phyloP scores from a whole-genome alignment of 148 eudicot species.

The Suaeda aralocaspica region DNA sequence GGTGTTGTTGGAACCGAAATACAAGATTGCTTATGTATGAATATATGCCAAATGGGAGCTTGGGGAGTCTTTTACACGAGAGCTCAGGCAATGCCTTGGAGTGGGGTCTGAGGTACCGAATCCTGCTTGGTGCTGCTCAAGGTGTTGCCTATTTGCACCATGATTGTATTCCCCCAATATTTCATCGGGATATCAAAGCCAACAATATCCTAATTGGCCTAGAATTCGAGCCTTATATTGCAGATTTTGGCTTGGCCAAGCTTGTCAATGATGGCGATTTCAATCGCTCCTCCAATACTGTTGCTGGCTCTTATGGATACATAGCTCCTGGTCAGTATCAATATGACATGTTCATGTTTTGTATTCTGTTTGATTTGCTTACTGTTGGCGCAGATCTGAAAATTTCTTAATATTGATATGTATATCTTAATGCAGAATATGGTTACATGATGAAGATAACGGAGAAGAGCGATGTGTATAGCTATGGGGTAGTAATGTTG shows the following conservation, averaged over 20 bases:
- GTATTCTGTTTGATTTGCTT: not conserved
- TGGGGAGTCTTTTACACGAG: conserved; percentile 77
- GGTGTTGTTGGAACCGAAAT: conserved; percentile 78
- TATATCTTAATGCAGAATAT: conserved; percentile 43
- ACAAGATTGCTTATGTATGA: conserved; percentile 85
- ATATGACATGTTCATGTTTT: not conserved
- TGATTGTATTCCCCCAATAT: conserved; percentile 84
- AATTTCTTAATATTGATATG: not conserved
- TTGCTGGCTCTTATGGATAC: conserved; percentile 90
- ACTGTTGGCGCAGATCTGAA: not conserved
- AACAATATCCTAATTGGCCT: conserved; percentile 86
- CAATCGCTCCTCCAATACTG: conserved; percentile 57
- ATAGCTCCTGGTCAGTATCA: conserved; percentile 74
- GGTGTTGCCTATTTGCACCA: conserved; percentile 88
- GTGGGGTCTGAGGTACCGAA: conserved; percentile 75
- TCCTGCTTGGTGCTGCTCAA: conserved; percentile 70
- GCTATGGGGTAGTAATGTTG: conserved; percentile 76
- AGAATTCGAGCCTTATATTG: conserved; percentile 86
- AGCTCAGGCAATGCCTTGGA: conserved; percentile 63
- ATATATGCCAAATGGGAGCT: conserved; percentile 91
- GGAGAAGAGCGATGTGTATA: conserved; percentile 83
- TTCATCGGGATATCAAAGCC: conserved; percentile 87
- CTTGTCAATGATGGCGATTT: conserved; percentile 69
- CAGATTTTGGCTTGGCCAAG: conserved; percentile 87
- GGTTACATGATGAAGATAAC: conserved; percentile 88